phyloP scores from a whole-genome alignment of 306 rosid genomes.

The Hippophae gyantsensis region DNA sequence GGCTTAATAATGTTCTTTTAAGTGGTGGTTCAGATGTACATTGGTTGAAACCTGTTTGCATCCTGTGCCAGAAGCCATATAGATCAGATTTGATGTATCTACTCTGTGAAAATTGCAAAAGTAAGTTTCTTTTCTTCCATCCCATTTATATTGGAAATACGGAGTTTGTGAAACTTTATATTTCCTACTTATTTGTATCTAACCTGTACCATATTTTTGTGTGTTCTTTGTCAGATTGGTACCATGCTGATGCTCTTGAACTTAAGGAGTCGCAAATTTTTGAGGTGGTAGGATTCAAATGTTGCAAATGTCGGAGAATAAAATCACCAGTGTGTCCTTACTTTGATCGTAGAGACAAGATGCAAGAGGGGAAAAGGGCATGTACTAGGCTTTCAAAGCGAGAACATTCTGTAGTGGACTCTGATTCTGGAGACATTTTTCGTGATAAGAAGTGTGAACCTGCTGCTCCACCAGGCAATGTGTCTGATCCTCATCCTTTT shows the following conservation, averaged over 20 bases:
- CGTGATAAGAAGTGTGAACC: constrained; percentile 37
- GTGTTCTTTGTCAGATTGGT: constrained; percentile 66
- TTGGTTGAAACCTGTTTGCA: constrained; percentile 46
- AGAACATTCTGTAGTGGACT: constrained; percentile 37
- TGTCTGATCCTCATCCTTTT: no score
- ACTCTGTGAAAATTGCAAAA: constrained; percentile 61
- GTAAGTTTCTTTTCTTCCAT: constrained; percentile 41
- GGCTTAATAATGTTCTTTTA: constrained; percentile 60
- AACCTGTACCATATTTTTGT: constrained; percentile 11
- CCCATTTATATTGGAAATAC: neutral
- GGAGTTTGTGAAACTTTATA: neutral
- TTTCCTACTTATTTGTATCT: constrained; percentile 4
- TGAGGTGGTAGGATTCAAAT: constrained; percentile 69
- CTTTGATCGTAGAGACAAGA: constrained; percentile 30
- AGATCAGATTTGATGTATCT: constrained; percentile 71
- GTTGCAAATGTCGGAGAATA: constrained; percentile 93
- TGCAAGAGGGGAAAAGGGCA: constrained; percentile 38
- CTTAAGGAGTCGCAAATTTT: constrained; percentile 68
- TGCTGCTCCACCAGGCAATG: constrained; percentile 15
- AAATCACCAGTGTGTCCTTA: constrained; percentile 82
- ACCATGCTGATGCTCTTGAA: constrained; percentile 88
- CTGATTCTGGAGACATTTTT: constrained; percentile 38
- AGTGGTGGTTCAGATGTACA: constrained; percentile 39
- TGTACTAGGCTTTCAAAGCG: constrained; percentile 31
- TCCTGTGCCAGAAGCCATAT: constrained; percentile 63